Percentiles rank a stretch among this genome's conserved stretches.
Evolutionary conservation across 257 asterid genomes (phyloP).

Genomic region (Solanum pinnatisectum): DNA sequence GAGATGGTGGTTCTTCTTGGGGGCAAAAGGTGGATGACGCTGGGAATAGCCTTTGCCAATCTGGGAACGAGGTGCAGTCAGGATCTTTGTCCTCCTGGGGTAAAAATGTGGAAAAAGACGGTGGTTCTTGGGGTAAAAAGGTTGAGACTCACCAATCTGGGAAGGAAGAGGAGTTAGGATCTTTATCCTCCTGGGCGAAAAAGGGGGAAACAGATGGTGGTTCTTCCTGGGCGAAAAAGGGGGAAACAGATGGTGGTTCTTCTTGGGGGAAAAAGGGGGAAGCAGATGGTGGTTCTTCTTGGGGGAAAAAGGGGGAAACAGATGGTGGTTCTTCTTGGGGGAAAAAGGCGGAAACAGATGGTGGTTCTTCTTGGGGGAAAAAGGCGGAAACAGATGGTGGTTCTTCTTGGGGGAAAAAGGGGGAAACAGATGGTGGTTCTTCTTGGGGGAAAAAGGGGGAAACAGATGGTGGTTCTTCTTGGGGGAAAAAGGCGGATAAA

Average conservation of each 20-base stretch:
- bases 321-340: too few species aligned
- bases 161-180: not conserved
- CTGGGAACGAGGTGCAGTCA: not conserved
- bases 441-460: too few species aligned
- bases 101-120: not conserved
- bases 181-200: conserved; percentile 16
- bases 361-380: too few species aligned
- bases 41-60: not conserved
- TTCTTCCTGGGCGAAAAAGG: conserved; percentile 16
- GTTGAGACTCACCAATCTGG: not conserved
- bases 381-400: too few species aligned
- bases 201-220: not conserved
- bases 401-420: too few species aligned
- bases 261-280: not conserved
- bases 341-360: too few species aligned
- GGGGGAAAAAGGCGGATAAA: too few species aligned
- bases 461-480: too few species aligned
- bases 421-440: too few species aligned
- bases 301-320: conserved; percentile 4
- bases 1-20: not conserved
- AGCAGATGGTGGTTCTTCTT: not conserved
- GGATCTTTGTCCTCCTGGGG: conserved; percentile 15
- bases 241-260: not conserved
- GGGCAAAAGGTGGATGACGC: not conserved
- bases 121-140: conserved; percentile 13